Conservation (phyloP, 306 rosid species). For the Hippophae tibetana region DNA sequence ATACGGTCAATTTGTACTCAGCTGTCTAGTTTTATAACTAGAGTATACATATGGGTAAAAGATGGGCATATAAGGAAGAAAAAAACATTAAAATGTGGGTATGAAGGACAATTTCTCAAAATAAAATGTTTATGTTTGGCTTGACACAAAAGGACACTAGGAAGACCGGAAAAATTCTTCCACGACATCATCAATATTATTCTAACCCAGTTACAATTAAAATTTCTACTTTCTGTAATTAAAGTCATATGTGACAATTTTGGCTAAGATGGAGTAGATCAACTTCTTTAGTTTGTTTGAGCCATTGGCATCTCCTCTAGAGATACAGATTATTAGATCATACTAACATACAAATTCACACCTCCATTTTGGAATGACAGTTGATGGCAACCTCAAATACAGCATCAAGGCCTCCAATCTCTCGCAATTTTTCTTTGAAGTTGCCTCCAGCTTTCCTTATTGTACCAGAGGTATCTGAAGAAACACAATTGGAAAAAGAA, state of each 20-base stretch:
- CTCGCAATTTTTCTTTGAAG: constrained; percentile 85
- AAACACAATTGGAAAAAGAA: background rate
- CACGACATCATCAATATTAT: background rate
- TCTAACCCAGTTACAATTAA: background rate
- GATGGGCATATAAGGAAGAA: too few species aligned
- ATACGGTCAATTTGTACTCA: too few species aligned
- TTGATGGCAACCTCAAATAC: constrained; percentile 73
- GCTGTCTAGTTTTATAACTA: too few species aligned
- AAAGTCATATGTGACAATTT: background rate
- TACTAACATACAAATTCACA: constrained; percentile 78
- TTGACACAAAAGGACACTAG: background rate
- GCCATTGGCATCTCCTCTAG: background rate
- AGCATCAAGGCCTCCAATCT: constrained; percentile 93
- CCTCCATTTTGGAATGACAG: constrained; percentile 93
- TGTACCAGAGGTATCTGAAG: constrained; percentile 60
- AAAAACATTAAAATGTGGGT: too few species aligned
- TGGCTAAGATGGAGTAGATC: too few species aligned
- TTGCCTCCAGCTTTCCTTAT: constrained; percentile 77
- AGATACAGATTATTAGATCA: constrained; percentile 29
- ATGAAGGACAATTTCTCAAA: too few species aligned
- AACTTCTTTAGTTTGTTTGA: too few species aligned
- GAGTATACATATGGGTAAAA: too few species aligned
- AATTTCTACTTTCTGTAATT: background rate
- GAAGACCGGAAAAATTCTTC: background rate
- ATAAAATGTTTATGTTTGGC: background rate